These are phyloP conservation scores for Yamadazyma sp. DNA, from an alignment of 1,139 yeast species.

Conservation along the genomic window DNA sequence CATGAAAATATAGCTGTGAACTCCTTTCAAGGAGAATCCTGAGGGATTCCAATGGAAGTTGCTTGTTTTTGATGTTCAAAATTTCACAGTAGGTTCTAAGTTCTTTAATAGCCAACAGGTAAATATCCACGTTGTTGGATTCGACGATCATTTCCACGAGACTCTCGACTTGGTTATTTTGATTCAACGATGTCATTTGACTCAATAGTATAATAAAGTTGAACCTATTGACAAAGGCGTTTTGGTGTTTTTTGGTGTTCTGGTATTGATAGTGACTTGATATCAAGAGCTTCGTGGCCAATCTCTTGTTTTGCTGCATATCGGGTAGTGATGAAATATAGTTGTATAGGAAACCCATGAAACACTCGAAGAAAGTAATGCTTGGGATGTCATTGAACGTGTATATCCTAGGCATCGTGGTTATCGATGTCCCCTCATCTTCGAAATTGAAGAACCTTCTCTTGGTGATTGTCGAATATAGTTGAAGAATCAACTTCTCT, in stretches of 20 bases:
- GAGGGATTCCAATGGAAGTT: slow-evolving; percentile 25
- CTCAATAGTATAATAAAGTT: slow-evolving; percentile 36
- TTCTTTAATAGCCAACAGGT: slow-evolving; percentile 26
- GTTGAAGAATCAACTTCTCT: slow-evolving; percentile 30
- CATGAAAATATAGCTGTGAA: slow-evolving; percentile 12
- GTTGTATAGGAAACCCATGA: slow-evolving; percentile 35
- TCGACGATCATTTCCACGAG: slow-evolving; percentile 24
- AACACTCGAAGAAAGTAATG: slow-evolving; percentile 36
- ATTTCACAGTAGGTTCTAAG: slow-evolving; percentile 24
- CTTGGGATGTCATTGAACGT: slow-evolving; percentile 36
- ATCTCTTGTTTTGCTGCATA: slow-evolving; percentile 23
- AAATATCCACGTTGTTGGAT: slow-evolving; percentile 27
- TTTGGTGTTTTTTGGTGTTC: slow-evolving; percentile 24
- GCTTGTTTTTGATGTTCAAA: slow-evolving; percentile 13
- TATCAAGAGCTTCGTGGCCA: slow-evolving; percentile 38
- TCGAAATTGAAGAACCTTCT: slow-evolving; percentile 40
- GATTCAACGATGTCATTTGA: slow-evolving; percentile 37
- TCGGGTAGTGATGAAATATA: slow-evolving; percentile 33
- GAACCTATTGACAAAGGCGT: slow-evolving; percentile 38
- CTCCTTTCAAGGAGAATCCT: slow-evolving; percentile 16
- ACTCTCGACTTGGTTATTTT: slow-evolving; percentile 29
- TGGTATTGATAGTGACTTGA: slow-evolving; percentile 37
- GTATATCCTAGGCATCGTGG: slow-evolving; percentile 24
- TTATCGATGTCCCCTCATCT: slow-evolving; percentile 32
- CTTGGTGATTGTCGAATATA: slow-evolving; percentile 31